Evolutionary conservation across 352 stramenopile species (phyloP), one percentile per base, ranked within the genome.

Genomic region (Chrysophaeum taylorii): DNA sequence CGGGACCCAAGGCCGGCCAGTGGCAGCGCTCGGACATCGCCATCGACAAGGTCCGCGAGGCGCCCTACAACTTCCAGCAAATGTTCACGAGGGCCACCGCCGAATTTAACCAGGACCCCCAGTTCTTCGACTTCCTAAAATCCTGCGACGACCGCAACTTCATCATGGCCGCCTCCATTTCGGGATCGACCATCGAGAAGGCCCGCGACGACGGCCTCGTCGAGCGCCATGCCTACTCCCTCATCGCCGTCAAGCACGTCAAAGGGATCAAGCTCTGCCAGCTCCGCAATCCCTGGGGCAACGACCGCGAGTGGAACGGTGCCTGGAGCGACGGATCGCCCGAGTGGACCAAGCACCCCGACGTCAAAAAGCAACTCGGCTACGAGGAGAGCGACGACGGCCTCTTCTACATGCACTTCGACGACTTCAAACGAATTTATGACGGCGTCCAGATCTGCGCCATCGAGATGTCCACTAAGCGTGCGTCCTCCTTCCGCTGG

Each of bases 401-500:
- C 23, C 52, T 63, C 52, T 63, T 63, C 29, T 63, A 33, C 27
- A 63, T 63, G 52, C 27, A 7, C 52, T 63, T 25, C 27, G 4
- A 36, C 27, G 52, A 63, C 52, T 63, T 63, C 29, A 23, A 16
- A 12, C 7, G 7, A 25, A 35, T 4, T 2, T 63, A 41, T 23
- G 52, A 63, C 52, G 33, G 27, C 9, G 52, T 63, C 5, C 29
- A 35, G 29, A 33, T 63, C 33, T 63, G 52, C 52, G 48, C 48
- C 18, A 18, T 18, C 5, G 18, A 5, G 5, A 60, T 60, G 48
- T 18, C 25, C 48, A 25, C 48, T 18, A n/a, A n/a, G 48, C 48
- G 48, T 7, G 48, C n/a, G n/a, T n/a, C n/a, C n/a, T n/a, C n/a
- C n/a, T n/a, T n/a, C n/a, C n/a, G n/a, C n/a, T n/a, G n/a, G n/a